Conservation (phyloP, 2,329 filamentous ascomycete genomes). For the Esteya vermicola region DNA sequence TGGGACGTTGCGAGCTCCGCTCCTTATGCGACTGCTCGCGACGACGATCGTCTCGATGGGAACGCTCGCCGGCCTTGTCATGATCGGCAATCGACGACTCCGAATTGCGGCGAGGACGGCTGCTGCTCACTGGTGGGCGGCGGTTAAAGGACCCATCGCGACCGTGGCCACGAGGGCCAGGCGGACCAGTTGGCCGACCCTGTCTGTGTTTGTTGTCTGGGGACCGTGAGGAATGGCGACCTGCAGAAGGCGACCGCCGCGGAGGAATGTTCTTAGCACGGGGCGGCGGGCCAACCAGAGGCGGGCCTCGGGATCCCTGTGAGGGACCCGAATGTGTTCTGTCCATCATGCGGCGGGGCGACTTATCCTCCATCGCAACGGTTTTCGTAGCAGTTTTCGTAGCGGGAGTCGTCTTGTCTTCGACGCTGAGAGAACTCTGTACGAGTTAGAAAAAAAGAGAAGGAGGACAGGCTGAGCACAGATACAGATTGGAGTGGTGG, state of each 20-base stretch:
- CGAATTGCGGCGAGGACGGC: conserved; percentile 58
- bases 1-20: conserved; percentile 36
- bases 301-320: conserved; percentile 25
- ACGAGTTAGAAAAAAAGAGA: background rate
- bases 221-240: conserved; percentile 50
- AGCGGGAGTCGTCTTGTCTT: conserved; percentile 32
- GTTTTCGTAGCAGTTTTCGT: background rate
- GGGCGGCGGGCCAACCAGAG: conserved; percentile 23
- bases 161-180: background rate
- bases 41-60: conserved; percentile 26
- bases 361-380: no score
- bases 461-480: background rate
- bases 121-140: conserved; percentile 18
- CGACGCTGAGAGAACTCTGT: conserved; percentile 54
- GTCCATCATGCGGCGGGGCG: no score
- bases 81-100: conserved; percentile 52
- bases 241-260: conserved; percentile 22
- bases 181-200: conserved; percentile 24
- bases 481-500: no score
- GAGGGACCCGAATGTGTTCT: no score
- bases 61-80: conserved; percentile 44
- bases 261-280: conserved; percentile 35
- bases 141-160: conserved; percentile 9
- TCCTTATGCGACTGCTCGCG: conserved; percentile 37
- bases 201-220: conserved; percentile 51